Percentiles rank a stretch among this genome's conserved stretches.
These are phyloP conservation scores for Prunus yedoensis DNA, from an alignment of 331 rosid genomes.

Conservation along the genomic window DNA sequence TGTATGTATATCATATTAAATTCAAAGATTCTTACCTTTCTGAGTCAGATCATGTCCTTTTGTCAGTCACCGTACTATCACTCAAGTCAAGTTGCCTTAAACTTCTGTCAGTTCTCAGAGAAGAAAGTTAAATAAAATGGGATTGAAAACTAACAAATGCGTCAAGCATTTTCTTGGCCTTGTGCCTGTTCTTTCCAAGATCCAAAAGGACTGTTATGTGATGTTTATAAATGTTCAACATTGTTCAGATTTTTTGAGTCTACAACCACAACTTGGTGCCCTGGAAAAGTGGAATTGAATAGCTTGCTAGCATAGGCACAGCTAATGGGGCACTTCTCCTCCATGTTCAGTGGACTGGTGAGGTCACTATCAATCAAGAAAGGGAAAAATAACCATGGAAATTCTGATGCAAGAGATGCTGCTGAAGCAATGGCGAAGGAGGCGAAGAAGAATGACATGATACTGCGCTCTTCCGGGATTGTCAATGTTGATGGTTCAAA, in stretches of 20 bases:
- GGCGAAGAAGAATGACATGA: conserved; percentile 72
- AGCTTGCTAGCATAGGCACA: not conserved
- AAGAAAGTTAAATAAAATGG: conserved; percentile 25
- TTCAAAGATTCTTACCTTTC: conserved; percentile 53
- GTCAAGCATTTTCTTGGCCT: conserved; percentile 31
- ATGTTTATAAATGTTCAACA: conserved; percentile 15
- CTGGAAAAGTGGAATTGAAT: conserved; percentile 16
- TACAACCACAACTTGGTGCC: not conserved
- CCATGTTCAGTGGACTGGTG: conserved; percentile 79
- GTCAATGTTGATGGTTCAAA: conserved; percentile 61
- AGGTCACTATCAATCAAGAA: conserved; percentile 58
- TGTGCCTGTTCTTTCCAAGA: conserved; percentile 30
- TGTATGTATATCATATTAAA: conserved; percentile 33
- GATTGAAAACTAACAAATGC: not conserved
- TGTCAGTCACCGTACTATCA: conserved; percentile 41
- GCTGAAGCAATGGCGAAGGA: conserved; percentile 80
- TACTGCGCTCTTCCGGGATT: conserved; percentile 59
- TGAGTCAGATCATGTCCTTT: conserved; percentile 62
- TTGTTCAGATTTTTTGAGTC: conserved; percentile 44
- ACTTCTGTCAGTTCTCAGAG: conserved; percentile 26
- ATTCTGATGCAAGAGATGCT: conserved; percentile 58
- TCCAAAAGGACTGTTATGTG: not conserved
- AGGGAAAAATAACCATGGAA: conserved; percentile 39
- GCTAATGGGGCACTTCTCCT: conserved; percentile 76
- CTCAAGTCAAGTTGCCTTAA: conserved; percentile 39